Evolutionary conservation across 2,329 filamentous ascomycete species (phyloP).

Genomic region (Paramyrothecium roridum): DNA sequence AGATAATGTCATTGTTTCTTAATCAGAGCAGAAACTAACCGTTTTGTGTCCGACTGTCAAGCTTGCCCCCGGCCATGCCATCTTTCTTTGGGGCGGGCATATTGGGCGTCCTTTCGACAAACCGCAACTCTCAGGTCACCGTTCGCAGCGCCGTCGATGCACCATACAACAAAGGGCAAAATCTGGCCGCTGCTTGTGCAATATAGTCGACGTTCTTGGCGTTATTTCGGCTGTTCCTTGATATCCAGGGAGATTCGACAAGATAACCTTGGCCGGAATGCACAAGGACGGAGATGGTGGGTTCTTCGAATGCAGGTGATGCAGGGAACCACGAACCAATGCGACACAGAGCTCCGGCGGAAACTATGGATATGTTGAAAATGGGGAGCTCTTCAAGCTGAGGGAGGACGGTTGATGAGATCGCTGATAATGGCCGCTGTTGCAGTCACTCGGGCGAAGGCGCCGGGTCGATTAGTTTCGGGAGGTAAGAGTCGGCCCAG

Average conservation of each 20-base stretch:
- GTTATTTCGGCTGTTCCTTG: too few relatives aligned
- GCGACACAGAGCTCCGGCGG: too few relatives aligned
- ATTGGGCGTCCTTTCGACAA: slow-evolving; percentile 16
- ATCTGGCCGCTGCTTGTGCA: background rate
- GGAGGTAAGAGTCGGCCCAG: background rate
- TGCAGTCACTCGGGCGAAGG: background rate
- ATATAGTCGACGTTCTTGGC: too few relatives aligned
- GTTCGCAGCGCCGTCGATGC: slow-evolving; percentile 13
- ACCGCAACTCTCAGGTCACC: slow-evolving; percentile 17
- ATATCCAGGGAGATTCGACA: too few relatives aligned
- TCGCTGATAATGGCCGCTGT: background rate
- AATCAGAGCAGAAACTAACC: slow-evolving; percentile 21
- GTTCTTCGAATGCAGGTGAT: too few relatives aligned
- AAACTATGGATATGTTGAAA: too few relatives aligned
- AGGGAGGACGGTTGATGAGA: background rate
- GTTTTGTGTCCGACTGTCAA: slow-evolving; percentile 29
- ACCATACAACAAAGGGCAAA: slow-evolving; percentile 14
- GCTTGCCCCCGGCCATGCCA: slow-evolving; percentile 23
- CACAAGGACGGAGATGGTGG: too few relatives aligned
- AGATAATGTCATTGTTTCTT: background rate
- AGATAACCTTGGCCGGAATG: too few relatives aligned
- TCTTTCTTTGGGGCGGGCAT: slow-evolving; percentile 40
- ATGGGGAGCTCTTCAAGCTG: too few relatives aligned
- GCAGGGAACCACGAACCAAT: too few relatives aligned
- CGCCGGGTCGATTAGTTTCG: background rate